phyloP scores from a whole-genome alignment of 179 eudicot species.

The Silene noctiflora region DNA sequence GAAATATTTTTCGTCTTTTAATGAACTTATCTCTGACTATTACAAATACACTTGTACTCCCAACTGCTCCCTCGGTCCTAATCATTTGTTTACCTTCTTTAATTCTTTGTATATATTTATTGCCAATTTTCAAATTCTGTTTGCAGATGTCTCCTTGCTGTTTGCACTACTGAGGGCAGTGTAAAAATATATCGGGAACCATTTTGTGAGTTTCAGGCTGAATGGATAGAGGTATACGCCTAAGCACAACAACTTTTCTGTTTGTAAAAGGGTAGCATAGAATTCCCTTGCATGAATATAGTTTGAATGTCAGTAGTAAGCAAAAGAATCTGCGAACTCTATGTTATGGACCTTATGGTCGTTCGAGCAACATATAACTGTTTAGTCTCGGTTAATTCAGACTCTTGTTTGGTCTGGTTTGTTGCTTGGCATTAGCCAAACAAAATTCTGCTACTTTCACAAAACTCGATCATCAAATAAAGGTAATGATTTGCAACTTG shows the following conservation, averaged over 20 bases:
- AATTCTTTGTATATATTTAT: background rate
- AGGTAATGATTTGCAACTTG: background rate
- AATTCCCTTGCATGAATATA: background rate
- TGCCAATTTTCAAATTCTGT: background rate
- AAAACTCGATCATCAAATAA: background rate
- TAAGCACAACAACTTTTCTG: background rate
- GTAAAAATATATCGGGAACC: slow-evolving; percentile 83
- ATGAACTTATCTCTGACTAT: background rate
- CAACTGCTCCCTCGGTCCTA: too few species aligned
- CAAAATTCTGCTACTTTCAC: background rate
- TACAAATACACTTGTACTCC: background rate
- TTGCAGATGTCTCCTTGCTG: slow-evolving; percentile 83
- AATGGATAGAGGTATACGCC: slow-evolving; percentile 80
- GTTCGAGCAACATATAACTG: background rate
- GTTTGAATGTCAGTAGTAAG: background rate
- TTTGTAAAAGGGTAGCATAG: background rate
- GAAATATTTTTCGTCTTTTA: background rate
- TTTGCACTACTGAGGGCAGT: slow-evolving; percentile 72
- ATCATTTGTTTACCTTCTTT: too few species aligned
- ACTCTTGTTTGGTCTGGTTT: too few species aligned
- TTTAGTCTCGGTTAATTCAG: background rate
- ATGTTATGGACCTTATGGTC: background rate
- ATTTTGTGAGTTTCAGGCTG: slow-evolving; percentile 67
- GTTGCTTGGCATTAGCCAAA: too few species aligned
- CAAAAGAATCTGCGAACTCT: background rate